Percentiles rank a stretch among this genome's conserved stretches.
Conservation (phyloP, 2,329 filamentous ascomycete genomes). For the Pseudogymnoascus sp. region DNA sequence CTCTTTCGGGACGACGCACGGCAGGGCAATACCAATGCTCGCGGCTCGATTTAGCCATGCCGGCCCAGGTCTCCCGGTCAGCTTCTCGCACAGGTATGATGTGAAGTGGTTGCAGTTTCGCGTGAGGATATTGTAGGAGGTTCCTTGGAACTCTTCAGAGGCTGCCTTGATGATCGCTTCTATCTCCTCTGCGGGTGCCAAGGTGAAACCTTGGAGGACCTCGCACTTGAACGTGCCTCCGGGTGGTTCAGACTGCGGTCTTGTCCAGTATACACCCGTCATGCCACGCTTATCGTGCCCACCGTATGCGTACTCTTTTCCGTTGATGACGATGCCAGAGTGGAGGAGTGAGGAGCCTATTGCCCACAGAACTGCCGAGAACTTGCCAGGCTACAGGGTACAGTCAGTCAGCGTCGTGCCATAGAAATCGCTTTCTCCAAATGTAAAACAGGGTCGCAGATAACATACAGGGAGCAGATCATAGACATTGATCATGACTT, state of each 20-base stretch:
- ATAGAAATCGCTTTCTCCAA: neutral
- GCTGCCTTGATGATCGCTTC: slow-evolving; percentile 60
- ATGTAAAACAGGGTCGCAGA: neutral
- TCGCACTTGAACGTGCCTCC: slow-evolving; percentile 69
- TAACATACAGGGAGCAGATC: slow-evolving; percentile 59
- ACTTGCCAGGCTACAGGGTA: slow-evolving; percentile 52
- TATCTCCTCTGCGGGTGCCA: slow-evolving; percentile 60
- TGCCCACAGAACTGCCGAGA: slow-evolving; percentile 71
- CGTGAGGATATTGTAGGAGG: slow-evolving; percentile 71
- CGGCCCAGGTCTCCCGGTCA: slow-evolving; percentile 64
- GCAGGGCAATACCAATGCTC: slow-evolving; percentile 71
- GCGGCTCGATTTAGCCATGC: slow-evolving; percentile 76
- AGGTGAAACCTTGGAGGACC: slow-evolving; percentile 72
- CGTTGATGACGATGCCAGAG: slow-evolving; percentile 73
- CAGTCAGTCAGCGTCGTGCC: neutral
- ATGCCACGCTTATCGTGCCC: slow-evolving; percentile 63
- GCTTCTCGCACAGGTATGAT: slow-evolving; percentile 61
- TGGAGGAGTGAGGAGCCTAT: slow-evolving; percentile 71
- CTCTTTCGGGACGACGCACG: slow-evolving; percentile 73
- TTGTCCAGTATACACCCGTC: slow-evolving; percentile 80
- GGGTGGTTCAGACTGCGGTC: slow-evolving; percentile 61
- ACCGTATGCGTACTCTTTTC: slow-evolving; percentile 76
- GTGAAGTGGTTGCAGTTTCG: slow-evolving; percentile 90
- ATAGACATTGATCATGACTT: slow-evolving; percentile 70
- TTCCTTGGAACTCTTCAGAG: slow-evolving; percentile 65